Evolutionary conservation across 495 filamentous ascomycete species (phyloP).

Genomic region (Podospora pseudoanserina): DNA sequence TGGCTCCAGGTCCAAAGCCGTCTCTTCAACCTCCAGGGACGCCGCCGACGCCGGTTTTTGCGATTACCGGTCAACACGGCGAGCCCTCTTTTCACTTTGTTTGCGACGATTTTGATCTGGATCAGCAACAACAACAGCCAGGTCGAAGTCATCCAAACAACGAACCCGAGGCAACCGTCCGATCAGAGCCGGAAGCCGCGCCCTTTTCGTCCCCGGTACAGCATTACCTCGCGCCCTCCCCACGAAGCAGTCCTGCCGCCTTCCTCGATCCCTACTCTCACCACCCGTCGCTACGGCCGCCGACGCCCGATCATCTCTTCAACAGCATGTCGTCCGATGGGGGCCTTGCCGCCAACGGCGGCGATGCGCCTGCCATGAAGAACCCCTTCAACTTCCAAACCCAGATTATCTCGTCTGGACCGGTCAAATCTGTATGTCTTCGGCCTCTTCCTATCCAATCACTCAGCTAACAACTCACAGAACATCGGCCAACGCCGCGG

Average conservation of each 20-base stretch:
- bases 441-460: not conserved
- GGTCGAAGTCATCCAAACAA: not conserved
- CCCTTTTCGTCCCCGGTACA: not conserved
- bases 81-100: constrained; percentile 17
- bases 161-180: not conserved
- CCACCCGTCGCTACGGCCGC: constrained; percentile 17
- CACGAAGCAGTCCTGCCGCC: constrained; percentile 17
- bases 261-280: constrained; percentile 23
- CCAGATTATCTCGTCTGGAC: constrained; percentile 68
- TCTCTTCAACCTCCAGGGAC: constrained; percentile 11
- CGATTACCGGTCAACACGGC: constrained; percentile 22
- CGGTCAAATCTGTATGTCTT: constrained; percentile 73
- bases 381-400: constrained; percentile 94
- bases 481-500: constrained; percentile 87
- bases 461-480: constrained; percentile 33
- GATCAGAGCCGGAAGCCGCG: not conserved
- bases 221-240: constrained; percentile 12
- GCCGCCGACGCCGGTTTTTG: constrained; percentile 29
- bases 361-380: constrained; percentile 34
- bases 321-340: constrained; percentile 35
- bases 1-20: constrained; percentile 11
- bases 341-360: constrained; percentile 28
- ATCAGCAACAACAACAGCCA: constrained; percentile 8
- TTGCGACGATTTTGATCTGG: constrained; percentile 20
- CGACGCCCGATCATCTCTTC: constrained; percentile 27